Evolutionary conservation across 2,329 filamentous ascomycete genomes (phyloP), one percentile per base, ranked within the genome.

Genomic region (Verticillium longisporum): DNA sequence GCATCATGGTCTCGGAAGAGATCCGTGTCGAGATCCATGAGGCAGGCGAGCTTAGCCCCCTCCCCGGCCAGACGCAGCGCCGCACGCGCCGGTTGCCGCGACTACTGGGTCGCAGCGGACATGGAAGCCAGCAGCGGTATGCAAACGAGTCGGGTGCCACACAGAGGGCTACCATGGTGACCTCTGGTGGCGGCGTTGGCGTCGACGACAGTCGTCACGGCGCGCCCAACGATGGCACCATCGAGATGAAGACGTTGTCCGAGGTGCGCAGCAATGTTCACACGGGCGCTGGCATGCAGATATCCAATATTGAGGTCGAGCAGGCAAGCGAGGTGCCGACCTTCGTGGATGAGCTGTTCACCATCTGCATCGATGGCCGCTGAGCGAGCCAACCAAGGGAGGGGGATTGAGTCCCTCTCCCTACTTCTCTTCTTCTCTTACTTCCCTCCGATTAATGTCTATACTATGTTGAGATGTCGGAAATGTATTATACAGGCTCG

Each of bases 1-100:
- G 85, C 26, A 88, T 88, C 68, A 81, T 87, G 75, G 81, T 88
- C 6, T 84, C 82, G 31, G 83, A 85, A 64, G 83, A 88, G 66
- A 81, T 88, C 60, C 81, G 80, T 7, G 80, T 88, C n/a, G 79
- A 85, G 56, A 74, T 72, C 6, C 71, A 74, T 33, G 68, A 73
- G 26, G 64, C 65, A 2, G 61, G 61, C 6, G 54, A 55, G 26
- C 45, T 53, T 5, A 53, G 45, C 45, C 45, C 45, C 10, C 45
- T 53, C 9, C 45, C 45, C 15, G 45, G 45, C 18, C 45, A 53
- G 45, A 53, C 45, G 45, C 45, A 53, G 45, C 21, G 18, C 45
- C 45, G 18, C 18, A 11, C 45, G 10, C 45, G 45, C 9, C 45
- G 45, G n/a, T 18, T 53, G 45, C 45, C 45, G 45, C 45, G 45